phyloP scores from a whole-genome alignment of 176 grass and related monocot genomes.

The Alopecurus myosuroides region DNA sequence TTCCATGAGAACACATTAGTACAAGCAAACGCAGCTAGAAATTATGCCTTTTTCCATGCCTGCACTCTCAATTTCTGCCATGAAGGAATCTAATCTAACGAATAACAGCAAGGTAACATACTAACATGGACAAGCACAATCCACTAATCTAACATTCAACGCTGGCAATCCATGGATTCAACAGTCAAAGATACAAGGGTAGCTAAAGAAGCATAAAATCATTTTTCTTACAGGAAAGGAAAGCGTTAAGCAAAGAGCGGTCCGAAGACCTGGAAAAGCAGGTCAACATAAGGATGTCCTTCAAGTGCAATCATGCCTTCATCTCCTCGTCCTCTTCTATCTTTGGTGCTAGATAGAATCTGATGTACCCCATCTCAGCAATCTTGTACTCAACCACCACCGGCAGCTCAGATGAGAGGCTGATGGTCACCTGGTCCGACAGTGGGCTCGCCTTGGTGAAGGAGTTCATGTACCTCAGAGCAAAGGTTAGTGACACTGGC shows the following conservation, averaged over 20 bases:
- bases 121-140: too few relatives aligned
- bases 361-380: constrained; percentile 84
- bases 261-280: background rate
- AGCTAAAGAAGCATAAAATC: too few relatives aligned
- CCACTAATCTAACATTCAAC: too few relatives aligned
- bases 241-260: background rate
- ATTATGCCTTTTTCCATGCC: too few relatives aligned
- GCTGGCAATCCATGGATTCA: too few relatives aligned
- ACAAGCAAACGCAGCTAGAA: too few relatives aligned
- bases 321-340: constrained; percentile 93
- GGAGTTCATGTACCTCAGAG: constrained; percentile 93
- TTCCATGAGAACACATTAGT: too few relatives aligned
- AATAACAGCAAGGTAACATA: too few relatives aligned
- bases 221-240: background rate
- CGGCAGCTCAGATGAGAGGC: constrained; percentile 78
- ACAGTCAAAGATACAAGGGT: too few relatives aligned
- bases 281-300: background rate
- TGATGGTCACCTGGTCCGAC: constrained; percentile 69
- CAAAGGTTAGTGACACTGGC: constrained; percentile 85
- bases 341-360: constrained; percentile 85
- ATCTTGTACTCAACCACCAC: constrained; percentile 97
- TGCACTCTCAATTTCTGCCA: too few relatives aligned
- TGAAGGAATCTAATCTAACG: too few relatives aligned
- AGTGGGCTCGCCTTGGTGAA: constrained; percentile 87
- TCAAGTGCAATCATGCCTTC: constrained; percentile 35